Conservation (phyloP, 305 asterid genomes). For the Solanum hybrid region DNA sequence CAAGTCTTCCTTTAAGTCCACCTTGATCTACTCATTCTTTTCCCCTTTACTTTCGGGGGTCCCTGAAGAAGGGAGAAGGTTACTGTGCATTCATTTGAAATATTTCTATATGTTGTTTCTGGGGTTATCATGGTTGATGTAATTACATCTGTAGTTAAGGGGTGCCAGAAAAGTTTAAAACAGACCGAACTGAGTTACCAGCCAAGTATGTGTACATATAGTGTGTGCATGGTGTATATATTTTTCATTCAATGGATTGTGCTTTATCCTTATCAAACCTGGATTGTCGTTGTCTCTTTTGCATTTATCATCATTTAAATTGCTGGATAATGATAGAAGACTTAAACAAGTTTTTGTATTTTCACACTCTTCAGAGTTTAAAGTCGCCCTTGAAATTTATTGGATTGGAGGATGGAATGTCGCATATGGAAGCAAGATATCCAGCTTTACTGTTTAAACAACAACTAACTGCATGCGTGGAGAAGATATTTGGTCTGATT, state of each 20-base stretch:
- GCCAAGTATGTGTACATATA: not conserved
- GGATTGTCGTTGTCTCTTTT: not conserved
- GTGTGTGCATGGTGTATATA: not conserved
- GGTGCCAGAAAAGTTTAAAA: not conserved
- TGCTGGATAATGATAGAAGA: not conserved
- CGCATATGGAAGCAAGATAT: constrained; percentile 87
- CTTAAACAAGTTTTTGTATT: not conserved
- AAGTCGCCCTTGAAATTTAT: constrained; percentile 57
- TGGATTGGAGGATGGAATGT: constrained; percentile 68
- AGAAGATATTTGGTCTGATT: constrained; percentile 91
- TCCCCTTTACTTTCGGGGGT: not conserved
- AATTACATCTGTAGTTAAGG: not conserved
- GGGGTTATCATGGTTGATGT: not conserved
- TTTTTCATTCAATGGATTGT: not conserved
- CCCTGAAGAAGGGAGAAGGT: not conserved
- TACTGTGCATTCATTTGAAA: not conserved
- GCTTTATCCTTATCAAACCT: not conserved
- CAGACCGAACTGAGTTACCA: not conserved
- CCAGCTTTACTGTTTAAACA: constrained; percentile 89
- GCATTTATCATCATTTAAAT: not conserved
- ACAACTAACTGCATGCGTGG: constrained; percentile 88
- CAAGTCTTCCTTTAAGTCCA: not conserved
- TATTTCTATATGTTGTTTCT: not conserved
- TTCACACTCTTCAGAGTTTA: constrained; percentile 43
- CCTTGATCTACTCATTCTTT: not conserved